Evolutionary conservation across 352 stramenopile genomes (phyloP).

Genomic region (Phytophthora pisi): DNA sequence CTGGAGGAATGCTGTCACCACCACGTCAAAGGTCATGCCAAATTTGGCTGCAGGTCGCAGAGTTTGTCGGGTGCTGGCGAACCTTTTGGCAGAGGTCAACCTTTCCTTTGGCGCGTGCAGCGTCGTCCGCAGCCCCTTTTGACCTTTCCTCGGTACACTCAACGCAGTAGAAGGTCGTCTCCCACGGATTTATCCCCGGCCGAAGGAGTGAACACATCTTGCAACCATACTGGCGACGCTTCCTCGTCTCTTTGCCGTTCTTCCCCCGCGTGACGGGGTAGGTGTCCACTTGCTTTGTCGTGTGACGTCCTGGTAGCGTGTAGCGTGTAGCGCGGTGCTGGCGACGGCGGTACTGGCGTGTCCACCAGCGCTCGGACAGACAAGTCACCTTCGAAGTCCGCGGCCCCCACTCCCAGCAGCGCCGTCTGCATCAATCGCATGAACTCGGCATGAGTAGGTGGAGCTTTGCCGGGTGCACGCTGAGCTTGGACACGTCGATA

Average conservation of each 20-base stretch:
- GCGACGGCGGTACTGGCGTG: background rate
- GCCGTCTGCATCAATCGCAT: too few species aligned
- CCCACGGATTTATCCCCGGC: background rate
- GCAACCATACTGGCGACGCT: slow-evolving; percentile 6
- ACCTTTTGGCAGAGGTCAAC: slow-evolving; percentile 1
- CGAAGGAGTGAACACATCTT: slow-evolving; percentile 5
- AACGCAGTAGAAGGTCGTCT: background rate
- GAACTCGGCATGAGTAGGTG: too few species aligned
- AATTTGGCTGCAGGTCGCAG: too few species aligned
- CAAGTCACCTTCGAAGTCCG: too few species aligned
- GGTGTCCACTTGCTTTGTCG: background rate
- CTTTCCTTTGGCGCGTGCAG: too few species aligned
- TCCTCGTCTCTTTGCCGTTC: background rate
- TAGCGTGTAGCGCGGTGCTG: background rate
- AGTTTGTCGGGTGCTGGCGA: slow-evolving; percentile 5
- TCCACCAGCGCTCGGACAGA: too few species aligned
- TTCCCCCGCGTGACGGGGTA: background rate
- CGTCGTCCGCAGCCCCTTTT: background rate
- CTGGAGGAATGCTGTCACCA: too few species aligned
- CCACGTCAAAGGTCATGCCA: too few species aligned
- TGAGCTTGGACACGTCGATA: too few species aligned
- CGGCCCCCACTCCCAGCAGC: too few species aligned
- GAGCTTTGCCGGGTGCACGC: too few species aligned
- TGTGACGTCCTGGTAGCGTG: background rate
- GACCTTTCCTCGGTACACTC: slow-evolving; percentile 2